phyloP scores from a whole-genome alignment of 108 stramenopile genomes.

The Conticribra weissflogii region DNA sequence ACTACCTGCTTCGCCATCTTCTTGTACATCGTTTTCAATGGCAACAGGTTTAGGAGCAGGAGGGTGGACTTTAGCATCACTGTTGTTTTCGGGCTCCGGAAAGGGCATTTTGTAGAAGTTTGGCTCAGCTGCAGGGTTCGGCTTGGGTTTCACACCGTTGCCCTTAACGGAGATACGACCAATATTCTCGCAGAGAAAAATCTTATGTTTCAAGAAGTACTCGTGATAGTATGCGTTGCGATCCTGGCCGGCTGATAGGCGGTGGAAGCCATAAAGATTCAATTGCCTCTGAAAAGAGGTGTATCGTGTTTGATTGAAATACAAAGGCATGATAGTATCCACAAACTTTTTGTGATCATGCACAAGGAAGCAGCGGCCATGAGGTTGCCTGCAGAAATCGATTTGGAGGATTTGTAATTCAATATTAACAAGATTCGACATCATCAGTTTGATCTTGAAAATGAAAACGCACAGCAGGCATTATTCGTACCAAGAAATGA shows the following conservation, averaged over 20 bases:
- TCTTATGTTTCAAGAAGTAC: conserved; percentile 69
- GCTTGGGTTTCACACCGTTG: conserved; percentile 41
- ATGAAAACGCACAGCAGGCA: too few relatives aligned
- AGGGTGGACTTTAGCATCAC: too few relatives aligned
- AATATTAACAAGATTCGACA: too few relatives aligned
- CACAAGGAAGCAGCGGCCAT: conserved; percentile 77
- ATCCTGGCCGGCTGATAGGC: conserved; percentile 66
- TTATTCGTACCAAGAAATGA: too few relatives aligned
- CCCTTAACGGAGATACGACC: conserved; percentile 47
- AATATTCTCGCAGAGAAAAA: conserved; percentile 69
- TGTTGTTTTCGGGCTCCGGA: conserved; percentile 14
- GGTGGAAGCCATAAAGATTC: conserved; percentile 79
- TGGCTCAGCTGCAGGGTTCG: conserved; percentile 44
- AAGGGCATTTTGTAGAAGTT: conserved; percentile 50
- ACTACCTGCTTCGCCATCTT: too few relatives aligned
- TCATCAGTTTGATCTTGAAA: too few relatives aligned
- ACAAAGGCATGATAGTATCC: conserved; percentile 77
- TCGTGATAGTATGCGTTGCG: conserved; percentile 85
- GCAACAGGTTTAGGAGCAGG: too few relatives aligned
- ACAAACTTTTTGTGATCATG: conserved; percentile 74
- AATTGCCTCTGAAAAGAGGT: conserved; percentile 89
- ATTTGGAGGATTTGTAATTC: too few relatives aligned
- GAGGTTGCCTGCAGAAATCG: conserved; percentile 64
- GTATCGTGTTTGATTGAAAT: conserved; percentile 89
- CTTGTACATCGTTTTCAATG: too few relatives aligned